Evolutionary conservation across 371 early-diverging fungal species (phyloP).

Genomic region (Syncephalastrum racemosum): DNA sequence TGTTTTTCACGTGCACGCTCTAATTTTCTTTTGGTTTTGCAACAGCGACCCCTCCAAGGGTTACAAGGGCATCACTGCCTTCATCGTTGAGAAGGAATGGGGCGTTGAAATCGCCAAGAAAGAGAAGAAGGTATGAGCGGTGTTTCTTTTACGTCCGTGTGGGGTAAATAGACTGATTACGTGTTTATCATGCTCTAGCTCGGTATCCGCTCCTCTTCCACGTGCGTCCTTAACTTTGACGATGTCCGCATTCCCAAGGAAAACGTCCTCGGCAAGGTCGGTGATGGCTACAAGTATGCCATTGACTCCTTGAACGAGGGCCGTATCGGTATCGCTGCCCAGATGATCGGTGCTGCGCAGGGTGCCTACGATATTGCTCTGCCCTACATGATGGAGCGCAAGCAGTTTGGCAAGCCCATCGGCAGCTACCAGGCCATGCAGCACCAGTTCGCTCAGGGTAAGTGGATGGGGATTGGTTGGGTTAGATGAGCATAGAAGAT

Average conservation of each 20-base stretch:
- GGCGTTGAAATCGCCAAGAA: slow-evolving; percentile 95
- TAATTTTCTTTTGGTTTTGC: not conserved
- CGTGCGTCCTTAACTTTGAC: slow-evolving; percentile 93
- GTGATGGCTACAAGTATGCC: slow-evolving; percentile 98
- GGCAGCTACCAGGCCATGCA: slow-evolving; percentile 98
- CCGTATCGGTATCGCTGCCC: slow-evolving; percentile 97
- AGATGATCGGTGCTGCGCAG: slow-evolving; percentile 97
- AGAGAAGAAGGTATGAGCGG: slow-evolving; percentile 80
- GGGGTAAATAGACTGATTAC: not conserved
- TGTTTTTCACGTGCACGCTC: slow-evolving; percentile 1
- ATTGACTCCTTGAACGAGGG: slow-evolving; percentile 99
- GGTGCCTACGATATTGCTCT: slow-evolving; percentile 90
- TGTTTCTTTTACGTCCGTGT: not conserved
- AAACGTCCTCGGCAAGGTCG: slow-evolving; percentile 91
- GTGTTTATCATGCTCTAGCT: slow-evolving; percentile 48
- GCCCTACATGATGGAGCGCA: slow-evolving; percentile 93
- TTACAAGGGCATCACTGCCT: slow-evolving; percentile 98
- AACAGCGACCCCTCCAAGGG: slow-evolving; percentile 84
- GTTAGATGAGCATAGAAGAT: not conserved
- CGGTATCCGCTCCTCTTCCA: slow-evolving; percentile 95
- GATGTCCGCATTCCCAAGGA: slow-evolving; percentile 84
- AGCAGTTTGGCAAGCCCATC: slow-evolving; percentile 89
- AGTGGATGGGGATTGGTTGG: slow-evolving; percentile 3
- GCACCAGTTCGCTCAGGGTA: slow-evolving; percentile 91
- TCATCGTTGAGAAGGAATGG: slow-evolving; percentile 93